A percentile compares a stretch with the other conserved stretches of the same genome.
Evolutionary conservation across 768 basidiomycete species (phyloP).

Genomic region (Panus rudis): DNA sequence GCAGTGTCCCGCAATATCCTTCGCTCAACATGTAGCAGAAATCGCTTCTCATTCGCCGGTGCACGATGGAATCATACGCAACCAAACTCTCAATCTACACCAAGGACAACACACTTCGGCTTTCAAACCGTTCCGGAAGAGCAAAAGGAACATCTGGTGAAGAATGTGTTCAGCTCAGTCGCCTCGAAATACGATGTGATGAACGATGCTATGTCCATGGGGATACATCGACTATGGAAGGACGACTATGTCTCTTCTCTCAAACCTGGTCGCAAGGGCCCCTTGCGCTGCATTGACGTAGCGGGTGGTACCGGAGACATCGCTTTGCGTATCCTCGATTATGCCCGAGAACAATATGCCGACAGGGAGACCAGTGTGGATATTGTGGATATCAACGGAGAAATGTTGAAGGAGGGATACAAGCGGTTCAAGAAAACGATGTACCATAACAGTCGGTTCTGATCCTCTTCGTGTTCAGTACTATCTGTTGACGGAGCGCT

Average conservation of each 20-base stretch:
- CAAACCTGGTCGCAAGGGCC: conserved; percentile 69
- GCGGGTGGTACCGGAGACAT: conserved; percentile 99
- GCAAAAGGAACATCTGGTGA: conserved; percentile 84
- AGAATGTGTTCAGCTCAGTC: conserved; percentile 91
- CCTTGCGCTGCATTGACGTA: conserved; percentile 83
- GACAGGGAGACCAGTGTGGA: conserved; percentile 87
- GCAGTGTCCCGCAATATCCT: conserved; percentile 9
- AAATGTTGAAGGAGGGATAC: conserved; percentile 92
- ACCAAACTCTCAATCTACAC: conserved; percentile 7
- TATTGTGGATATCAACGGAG: conserved; percentile 88
- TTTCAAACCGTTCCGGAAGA: conserved; percentile 85
- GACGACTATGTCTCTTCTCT: conserved; percentile 76
- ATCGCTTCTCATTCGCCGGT: not conserved
- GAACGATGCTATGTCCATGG: conserved; percentile 98
- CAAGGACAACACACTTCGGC: conserved; percentile 80
- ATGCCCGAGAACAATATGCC: conserved; percentile 80
- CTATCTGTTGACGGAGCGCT: conserved; percentile 7
- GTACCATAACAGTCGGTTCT: conserved; percentile 86
- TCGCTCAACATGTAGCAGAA: conserved; percentile 6
- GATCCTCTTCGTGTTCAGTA: not conserved
- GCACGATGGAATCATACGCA: not conserved
- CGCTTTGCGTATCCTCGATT: conserved; percentile 87
- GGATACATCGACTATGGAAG: conserved; percentile 96
- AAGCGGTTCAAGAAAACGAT: conserved; percentile 93
- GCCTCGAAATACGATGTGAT: conserved; percentile 94